Evolutionary conservation across 306 rosid genomes (phyloP).

Genomic region (Dicorynia guianensis): DNA sequence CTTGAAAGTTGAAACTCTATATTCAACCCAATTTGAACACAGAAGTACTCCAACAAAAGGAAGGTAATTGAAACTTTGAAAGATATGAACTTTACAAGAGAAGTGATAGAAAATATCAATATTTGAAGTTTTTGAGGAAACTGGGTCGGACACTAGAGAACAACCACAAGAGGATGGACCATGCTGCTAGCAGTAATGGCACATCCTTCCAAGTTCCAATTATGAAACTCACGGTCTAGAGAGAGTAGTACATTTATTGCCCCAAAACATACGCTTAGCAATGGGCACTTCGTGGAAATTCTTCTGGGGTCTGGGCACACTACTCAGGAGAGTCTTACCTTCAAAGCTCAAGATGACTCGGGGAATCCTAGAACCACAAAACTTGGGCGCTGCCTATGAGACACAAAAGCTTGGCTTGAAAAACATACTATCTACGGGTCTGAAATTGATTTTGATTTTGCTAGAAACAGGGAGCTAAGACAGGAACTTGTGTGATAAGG

Average conservation of each 20-base stretch:
- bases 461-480: slow-evolving; percentile 1
- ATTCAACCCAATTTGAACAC: too few species aligned
- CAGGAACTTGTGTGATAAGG: slow-evolving; percentile 8
- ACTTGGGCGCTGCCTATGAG: slow-evolving; percentile 3
- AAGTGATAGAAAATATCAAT: background rate
- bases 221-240: slow-evolving; percentile 43
- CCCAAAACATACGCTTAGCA: slow-evolving; percentile 47
- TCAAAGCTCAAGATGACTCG: slow-evolving; percentile 38
- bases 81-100: background rate
- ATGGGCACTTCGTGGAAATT: slow-evolving; percentile 7
- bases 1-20: too few species aligned
- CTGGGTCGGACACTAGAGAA: slow-evolving; percentile 16
- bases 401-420: background rate
- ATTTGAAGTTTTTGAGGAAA: slow-evolving; percentile 10
- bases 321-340: slow-evolving; percentile 44
- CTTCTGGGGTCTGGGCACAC: slow-evolving; percentile 32
- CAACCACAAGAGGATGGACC: slow-evolving; percentile 31
- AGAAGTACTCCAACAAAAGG: too few species aligned
- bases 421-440: slow-evolving; percentile 21
- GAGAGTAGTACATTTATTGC: slow-evolving; percentile 30
- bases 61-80: background rate
- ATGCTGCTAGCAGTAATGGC: slow-evolving; percentile 20
- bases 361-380: slow-evolving; percentile 30
- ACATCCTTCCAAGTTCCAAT: slow-evolving; percentile 19
- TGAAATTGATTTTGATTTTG: slow-evolving; percentile 37